Evolutionary conservation across 2,329 filamentous ascomycete species (phyloP).

Genomic region (Talaromyces sp.): DNA sequence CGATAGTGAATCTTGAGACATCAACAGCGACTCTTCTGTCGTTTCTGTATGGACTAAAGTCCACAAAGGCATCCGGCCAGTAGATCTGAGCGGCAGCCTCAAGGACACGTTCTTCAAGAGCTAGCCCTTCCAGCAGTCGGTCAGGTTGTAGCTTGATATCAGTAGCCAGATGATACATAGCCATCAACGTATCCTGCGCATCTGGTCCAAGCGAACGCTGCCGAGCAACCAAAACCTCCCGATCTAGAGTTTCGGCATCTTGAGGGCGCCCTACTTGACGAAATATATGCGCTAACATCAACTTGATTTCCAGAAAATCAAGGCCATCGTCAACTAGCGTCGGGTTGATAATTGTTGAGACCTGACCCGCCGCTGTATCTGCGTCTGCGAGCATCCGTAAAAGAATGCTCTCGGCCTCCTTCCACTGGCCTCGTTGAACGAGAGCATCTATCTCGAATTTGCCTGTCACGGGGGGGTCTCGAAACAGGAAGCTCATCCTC

Average conservation of each 20-base stretch:
- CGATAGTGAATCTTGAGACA: neutral
- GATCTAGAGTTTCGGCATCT: constrained; percentile 14
- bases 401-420: constrained; percentile 14
- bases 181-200: constrained; percentile 7
- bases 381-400: constrained; percentile 8
- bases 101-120: constrained; percentile 10
- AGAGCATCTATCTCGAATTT: constrained; percentile 14
- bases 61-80: constrained; percentile 3
- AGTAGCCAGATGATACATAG: constrained; percentile 11
- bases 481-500: constrained; percentile 17
- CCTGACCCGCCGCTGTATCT: neutral
- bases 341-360: neutral
- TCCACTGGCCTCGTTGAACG: constrained; percentile 12
- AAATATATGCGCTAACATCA: constrained; percentile 15
- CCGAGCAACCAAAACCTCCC: neutral
- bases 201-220: constrained; percentile 10
- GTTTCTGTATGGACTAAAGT: neutral
- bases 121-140: constrained; percentile 9
- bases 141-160: constrained; percentile 12
- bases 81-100: constrained; percentile 11
- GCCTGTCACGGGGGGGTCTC: constrained; percentile 10
- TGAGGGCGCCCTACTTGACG: constrained; percentile 11
- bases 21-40: neutral
- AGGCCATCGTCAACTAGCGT: constrained; percentile 2
- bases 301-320: constrained; percentile 12